These are phyloP conservation scores for Suillus discolor DNA, from an alignment of 768 basidiomycete genomes.

Conservation along the genomic window DNA sequence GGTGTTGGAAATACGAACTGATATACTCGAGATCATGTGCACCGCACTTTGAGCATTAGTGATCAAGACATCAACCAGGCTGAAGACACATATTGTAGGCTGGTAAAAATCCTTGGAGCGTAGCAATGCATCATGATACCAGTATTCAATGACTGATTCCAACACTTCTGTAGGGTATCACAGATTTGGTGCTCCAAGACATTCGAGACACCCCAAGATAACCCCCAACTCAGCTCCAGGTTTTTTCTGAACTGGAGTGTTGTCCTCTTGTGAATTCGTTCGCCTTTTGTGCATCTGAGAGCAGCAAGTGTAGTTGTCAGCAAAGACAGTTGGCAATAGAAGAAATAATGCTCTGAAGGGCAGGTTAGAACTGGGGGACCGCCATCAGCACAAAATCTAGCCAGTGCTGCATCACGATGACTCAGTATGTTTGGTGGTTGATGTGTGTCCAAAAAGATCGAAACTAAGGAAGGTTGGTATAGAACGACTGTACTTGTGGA, in stretches of 20 bases:
- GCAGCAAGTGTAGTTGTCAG: conserved; percentile 58
- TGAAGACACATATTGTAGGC: conserved; percentile 63
- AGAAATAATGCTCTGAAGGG: conserved; percentile 63
- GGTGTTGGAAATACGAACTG: conserved; percentile 53
- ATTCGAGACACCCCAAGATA: conserved; percentile 85
- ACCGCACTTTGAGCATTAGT: conserved; percentile 86
- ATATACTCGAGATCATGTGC: conserved; percentile 85
- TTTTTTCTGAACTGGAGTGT: conserved; percentile 54
- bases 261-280: conserved; percentile 58
- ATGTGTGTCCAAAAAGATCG: conserved; percentile 95
- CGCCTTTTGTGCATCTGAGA: conserved; percentile 56
- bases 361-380: conserved; percentile 79
- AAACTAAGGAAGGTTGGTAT: conserved; percentile 53
- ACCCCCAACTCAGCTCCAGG: conserved; percentile 57
- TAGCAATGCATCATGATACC: conserved; percentile 62
- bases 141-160: conserved; percentile 81
- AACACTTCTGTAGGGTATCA: conserved; percentile 77
- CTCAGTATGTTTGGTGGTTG: conserved; percentile 88
- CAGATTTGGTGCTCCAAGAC: conserved; percentile 94
- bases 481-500: neutral
- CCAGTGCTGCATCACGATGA: conserved; percentile 91
- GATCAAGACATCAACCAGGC: conserved; percentile 81
- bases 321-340: conserved; percentile 83
- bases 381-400: conserved; percentile 94
- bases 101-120: conserved; percentile 41